phyloP scores from a whole-genome alignment of 176 grass and related monocot genomes.

The Aegilops speltoides region DNA sequence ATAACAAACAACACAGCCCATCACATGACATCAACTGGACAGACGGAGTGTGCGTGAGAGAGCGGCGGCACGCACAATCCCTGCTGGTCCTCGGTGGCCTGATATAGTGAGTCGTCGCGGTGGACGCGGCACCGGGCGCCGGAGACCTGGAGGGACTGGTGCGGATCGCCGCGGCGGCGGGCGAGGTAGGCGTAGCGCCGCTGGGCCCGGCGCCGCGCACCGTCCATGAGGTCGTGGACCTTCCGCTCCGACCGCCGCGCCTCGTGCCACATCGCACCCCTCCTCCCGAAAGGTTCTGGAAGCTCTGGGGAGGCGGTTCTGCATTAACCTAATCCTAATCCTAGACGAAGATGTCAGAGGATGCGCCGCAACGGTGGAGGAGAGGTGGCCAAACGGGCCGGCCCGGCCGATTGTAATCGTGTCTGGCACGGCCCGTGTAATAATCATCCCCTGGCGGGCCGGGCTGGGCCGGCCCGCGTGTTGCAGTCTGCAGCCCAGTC shows the following conservation, averaged over 20 bases:
- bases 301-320: background rate
- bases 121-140: conserved; percentile 81
- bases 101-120: conserved; percentile 92
- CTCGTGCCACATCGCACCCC: conserved; percentile 88
- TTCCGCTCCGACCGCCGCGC: conserved; percentile 86
- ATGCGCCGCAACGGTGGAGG: background rate
- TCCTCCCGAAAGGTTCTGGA: conserved; percentile 7
- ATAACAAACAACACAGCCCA: background rate
- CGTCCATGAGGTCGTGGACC: conserved; percentile 97
- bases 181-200: conserved; percentile 79
- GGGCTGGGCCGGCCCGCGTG: no score
- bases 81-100: conserved; percentile 92
- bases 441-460: no score
- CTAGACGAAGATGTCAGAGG: conserved; percentile 29
- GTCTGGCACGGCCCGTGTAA: no score
- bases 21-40: background rate
- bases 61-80: conserved; percentile 63
- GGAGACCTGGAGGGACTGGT: conserved; percentile 77
- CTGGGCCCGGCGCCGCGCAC: conserved; percentile 83
- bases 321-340: conserved; percentile 43
- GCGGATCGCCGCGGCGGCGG: conserved; percentile 83
- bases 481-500: no score
- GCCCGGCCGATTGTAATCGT: no score
- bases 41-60: background rate
- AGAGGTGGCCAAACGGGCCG: no score